Evolutionary conservation across 2,329 filamentous ascomycete genomes (phyloP).

Genomic region (Xylaria digitata): DNA sequence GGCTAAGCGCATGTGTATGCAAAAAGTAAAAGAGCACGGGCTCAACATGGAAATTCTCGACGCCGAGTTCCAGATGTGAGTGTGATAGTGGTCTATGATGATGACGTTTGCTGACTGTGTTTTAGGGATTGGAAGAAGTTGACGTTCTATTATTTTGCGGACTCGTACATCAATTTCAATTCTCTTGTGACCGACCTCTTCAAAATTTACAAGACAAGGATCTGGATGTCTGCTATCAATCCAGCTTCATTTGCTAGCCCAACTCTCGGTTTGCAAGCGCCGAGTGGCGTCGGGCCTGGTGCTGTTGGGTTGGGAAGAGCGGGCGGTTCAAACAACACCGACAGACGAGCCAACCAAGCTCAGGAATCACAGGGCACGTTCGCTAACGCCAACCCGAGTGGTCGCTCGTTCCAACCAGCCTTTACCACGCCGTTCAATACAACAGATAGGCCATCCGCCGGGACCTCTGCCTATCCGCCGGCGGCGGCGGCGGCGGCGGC

Average conservation of each 20-base stretch:
- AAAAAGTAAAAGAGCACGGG: slow-evolving; percentile 94
- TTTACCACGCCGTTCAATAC: slow-evolving; percentile 57
- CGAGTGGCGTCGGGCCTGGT: slow-evolving; percentile 73
- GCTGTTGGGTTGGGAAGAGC: slow-evolving; percentile 69
- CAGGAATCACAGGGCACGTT: slow-evolving; percentile 57
- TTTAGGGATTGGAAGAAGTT: slow-evolving; percentile 97
- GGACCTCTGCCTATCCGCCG: slow-evolving; percentile 54
- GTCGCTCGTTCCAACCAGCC: slow-evolving; percentile 57
- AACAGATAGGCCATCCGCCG: slow-evolving; percentile 56
- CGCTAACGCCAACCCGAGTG: slow-evolving; percentile 52
- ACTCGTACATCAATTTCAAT: slow-evolving; percentile 99
- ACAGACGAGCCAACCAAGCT: slow-evolving; percentile 61
- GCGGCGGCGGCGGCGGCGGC: slow-evolving; percentile 25
- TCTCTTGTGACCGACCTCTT: slow-evolving; percentile 96
- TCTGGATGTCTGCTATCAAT: slow-evolving; percentile 99
- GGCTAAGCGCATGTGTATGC: slow-evolving; percentile 94
- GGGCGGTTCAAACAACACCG: slow-evolving; percentile 56
- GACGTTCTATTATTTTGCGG: slow-evolving; percentile 98
- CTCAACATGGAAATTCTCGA: slow-evolving; percentile 99
- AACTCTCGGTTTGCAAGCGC: slow-evolving; percentile 75
- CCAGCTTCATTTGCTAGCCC: slow-evolving; percentile 92
- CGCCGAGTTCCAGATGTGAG: slow-evolving; percentile 98
- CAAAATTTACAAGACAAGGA: slow-evolving; percentile 99
- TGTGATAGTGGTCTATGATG: neutral
- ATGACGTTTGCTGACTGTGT: slow-evolving; percentile 42